phyloP scores from a whole-genome alignment of 2,329 filamentous ascomycete genomes.

The Thielaviopsis populi region DNA sequence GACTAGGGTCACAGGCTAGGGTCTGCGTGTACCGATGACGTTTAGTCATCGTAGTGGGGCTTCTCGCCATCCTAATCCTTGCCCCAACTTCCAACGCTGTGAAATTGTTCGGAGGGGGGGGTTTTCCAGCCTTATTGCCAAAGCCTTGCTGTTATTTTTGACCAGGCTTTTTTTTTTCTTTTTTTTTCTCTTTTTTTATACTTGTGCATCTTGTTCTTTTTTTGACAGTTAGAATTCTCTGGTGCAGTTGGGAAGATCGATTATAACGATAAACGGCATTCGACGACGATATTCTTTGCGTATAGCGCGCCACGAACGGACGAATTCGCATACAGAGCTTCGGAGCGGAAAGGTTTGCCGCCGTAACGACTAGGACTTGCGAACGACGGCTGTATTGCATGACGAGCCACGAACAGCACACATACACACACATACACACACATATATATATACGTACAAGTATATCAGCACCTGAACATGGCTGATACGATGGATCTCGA shows the following conservation, averaged over 20 bases:
- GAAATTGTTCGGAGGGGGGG: neutral
- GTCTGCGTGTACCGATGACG: neutral
- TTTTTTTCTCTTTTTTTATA: neutral
- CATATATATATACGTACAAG: neutral
- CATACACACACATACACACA: neutral
- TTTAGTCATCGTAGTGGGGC: conserved; percentile 11
- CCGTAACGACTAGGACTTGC: neutral
- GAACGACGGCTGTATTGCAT: neutral
- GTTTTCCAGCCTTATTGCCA: neutral
- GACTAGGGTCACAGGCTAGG: neutral
- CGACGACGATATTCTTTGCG: no score
- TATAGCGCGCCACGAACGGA: no score
- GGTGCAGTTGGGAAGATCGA: no score
- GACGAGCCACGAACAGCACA: neutral
- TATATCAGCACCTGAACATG: conserved; percentile 25
- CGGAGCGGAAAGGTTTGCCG: no score
- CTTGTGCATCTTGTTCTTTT: neutral
- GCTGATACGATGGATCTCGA: conserved; percentile 47
- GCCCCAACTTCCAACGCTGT: neutral
- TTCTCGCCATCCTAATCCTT: neutral
- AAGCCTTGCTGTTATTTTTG: no score
- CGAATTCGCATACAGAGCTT: no score
- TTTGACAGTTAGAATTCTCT: neutral
- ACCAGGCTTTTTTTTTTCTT: neutral
- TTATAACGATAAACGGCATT: no score